Base-by-base conservation (phyloP, 345 rosid species). In the Heritiera littoralis region DNA sequence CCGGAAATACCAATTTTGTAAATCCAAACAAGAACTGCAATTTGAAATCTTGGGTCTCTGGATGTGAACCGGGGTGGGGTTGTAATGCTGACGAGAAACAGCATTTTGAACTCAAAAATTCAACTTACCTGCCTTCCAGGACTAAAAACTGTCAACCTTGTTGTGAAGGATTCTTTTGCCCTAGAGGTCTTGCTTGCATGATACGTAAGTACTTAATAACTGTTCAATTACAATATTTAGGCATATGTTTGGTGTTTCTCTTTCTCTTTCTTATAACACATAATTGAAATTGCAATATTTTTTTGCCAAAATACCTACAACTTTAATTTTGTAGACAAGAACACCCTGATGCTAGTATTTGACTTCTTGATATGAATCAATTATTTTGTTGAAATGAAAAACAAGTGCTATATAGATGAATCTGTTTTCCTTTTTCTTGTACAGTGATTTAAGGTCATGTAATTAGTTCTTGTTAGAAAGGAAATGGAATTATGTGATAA, bases 81-180 rank as follows among this genome's bases (percentile, higher is more conserved):
- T 94, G 98, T 74, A 76, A 78, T 58, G 82, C 89, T 9, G 83
- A 81, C n/a, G 72, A 74, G 61, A 78, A 78, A 30, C 74, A 84
- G 76, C 81, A 51, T 2, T 78, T 85, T 70, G 94, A 89, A 55
- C 79, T 92, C 9, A 86, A 81, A 75, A 84, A 87, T 84, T 74
- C 58, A 0, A 87, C 83, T 66, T 67, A 66, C 61, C 82, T 94
- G 68, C 96, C 98, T 68, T 78, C 78, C 20, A 88, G 97, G 85
- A 89, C 86, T 59, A 80, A 48, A 28, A 85, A 89, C 74, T 94
- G 98, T 77, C 88, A 89, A 83, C 97, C 96, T 82, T 94, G 98
- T 79, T 94, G 98, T 74, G 97, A 90, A 76, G 98, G 98, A n/a
- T 94, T 94, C 87, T 94, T 94, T 86, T 94, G 98, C 85, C 97